Conservation (phyloP, 257 asterid species). For the Solanum pimpinellifolium region DNA sequence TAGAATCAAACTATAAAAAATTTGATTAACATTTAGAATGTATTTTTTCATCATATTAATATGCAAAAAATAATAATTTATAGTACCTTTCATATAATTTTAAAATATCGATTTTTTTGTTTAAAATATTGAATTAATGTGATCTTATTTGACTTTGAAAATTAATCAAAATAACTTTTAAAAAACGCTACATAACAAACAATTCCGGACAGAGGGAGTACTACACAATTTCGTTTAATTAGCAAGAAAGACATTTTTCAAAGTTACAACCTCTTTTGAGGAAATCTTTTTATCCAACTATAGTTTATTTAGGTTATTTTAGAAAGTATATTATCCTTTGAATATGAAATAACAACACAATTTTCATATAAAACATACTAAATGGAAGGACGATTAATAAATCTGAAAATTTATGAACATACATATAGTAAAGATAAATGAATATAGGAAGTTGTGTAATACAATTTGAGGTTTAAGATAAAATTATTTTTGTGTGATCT, state of each 20-base stretch:
- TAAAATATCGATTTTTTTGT: too few relatives aligned
- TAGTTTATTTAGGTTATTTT: background rate
- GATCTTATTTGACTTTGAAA: too few relatives aligned
- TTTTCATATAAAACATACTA: background rate
- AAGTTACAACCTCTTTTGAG: background rate
- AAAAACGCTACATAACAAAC: too few relatives aligned
- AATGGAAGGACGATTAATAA: background rate
- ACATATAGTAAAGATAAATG: background rate
- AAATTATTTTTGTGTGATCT: background rate
- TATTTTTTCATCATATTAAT: too few relatives aligned
- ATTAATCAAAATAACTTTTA: too few relatives aligned
- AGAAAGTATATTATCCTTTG: background rate
- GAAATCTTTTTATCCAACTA: background rate
- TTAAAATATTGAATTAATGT: too few relatives aligned
- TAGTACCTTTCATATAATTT: too few relatives aligned
- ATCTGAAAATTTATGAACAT: background rate
- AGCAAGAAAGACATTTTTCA: background rate
- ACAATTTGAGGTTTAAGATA: background rate
- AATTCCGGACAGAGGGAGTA: too few relatives aligned
- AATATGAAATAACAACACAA: background rate
- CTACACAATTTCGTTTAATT: background rate
- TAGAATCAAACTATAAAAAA: too few relatives aligned
- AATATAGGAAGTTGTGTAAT: background rate
- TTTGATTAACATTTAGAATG: rapidly evolving
- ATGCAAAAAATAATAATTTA: too few relatives aligned